Evolutionary conservation across 345 rosid genomes (phyloP).

Genomic region (Citrus maxima): DNA sequence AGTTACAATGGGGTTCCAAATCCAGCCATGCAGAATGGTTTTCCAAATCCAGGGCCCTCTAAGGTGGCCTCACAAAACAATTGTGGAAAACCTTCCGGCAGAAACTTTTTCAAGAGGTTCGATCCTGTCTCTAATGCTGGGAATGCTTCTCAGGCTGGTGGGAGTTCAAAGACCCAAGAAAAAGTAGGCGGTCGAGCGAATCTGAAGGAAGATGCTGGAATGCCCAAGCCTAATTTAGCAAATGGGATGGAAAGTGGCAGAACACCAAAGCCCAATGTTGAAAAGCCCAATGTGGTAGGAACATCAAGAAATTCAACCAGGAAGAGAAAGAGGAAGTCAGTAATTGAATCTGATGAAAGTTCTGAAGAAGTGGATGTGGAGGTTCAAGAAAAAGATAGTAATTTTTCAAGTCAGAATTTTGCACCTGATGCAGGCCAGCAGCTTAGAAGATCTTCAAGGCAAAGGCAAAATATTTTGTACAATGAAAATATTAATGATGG

Average conservation of each 20-base stretch:
- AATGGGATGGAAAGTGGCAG: conserved; percentile 21
- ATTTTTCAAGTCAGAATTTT: conserved; percentile 19
- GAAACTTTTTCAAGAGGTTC: conserved; percentile 11
- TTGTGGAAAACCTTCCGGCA: conserved; percentile 29
- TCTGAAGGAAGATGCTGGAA: conserved; percentile 22
- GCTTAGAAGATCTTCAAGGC: conserved; percentile 51
- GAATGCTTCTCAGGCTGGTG: conserved; percentile 21
- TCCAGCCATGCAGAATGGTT: conserved; percentile 29
- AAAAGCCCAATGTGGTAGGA: conserved; percentile 19
- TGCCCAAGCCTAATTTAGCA: conserved; percentile 14
- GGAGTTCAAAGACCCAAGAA: conserved; percentile 24
- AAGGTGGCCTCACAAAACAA: conserved; percentile 28
- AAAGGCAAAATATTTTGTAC: conserved; percentile 35
- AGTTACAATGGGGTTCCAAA: conserved; percentile 27
- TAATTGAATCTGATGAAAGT: conserved; percentile 33
- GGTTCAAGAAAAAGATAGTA: conserved; percentile 21
- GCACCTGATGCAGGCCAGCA: conserved; percentile 17
- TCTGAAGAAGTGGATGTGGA: conserved; percentile 29
- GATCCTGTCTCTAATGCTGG: conserved; percentile 17
- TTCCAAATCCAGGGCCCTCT: conserved; percentile 32
- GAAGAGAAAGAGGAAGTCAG: conserved; percentile 37
- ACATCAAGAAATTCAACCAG: conserved; percentile 21
- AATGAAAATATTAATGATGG: conserved; percentile 28
- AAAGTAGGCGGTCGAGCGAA: conserved; percentile 27
- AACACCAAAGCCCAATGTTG: conserved; percentile 21